Evolutionary conservation across 1,139 yeast species (phyloP), one percentile per base, ranked within the genome.

Genomic region (Meyerozyma sp.): DNA sequence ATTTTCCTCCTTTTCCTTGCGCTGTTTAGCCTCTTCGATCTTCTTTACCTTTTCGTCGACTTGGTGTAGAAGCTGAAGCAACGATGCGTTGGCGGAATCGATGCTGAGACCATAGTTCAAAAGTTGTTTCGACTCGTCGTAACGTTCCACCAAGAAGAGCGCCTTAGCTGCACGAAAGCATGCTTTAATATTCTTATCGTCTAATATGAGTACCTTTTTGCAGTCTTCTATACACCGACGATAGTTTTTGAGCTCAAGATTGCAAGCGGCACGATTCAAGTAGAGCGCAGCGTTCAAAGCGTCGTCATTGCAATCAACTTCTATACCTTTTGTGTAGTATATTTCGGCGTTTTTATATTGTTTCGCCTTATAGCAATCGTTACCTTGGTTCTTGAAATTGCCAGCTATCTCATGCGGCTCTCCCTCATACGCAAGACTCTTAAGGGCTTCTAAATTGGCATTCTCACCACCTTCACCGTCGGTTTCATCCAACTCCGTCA

Each of bases 391-490:
- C 53, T 90, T 90, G 70, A 91, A 93, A 57, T 90, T 90, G 27
- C 79, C 75, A 2, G 98, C 98, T 40, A 91, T 71, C 57, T 93
- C 98, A 54, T 85, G 82, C 0, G 98, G 97, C 49, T 89, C 96
- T 30, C 98, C 98, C 42, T 93, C 98, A 58, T 88, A 91, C 0
- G 95, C 97, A 56, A 94, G 71, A 10, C 96, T 93, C 58, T 82
- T 84, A 49, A 93, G 73, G 0, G 98, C 98, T 58, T 93, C 98
- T 20, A 94, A 66, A 43, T 80, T 83, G 5, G 73, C 59, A 56
- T 88, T 89, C 39, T 81, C 85, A 30, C 91, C 94, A 32, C 85
- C 88, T 8, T 80, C 85, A 8, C 88, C 93, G 56, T 84, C 87
- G 6, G 81, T 77, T 35, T 81, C 87, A 54, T 85, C 95, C 26